Conservation (phyloP, 129 eudicot species). For the Flaveria ramosissima region DNA sequence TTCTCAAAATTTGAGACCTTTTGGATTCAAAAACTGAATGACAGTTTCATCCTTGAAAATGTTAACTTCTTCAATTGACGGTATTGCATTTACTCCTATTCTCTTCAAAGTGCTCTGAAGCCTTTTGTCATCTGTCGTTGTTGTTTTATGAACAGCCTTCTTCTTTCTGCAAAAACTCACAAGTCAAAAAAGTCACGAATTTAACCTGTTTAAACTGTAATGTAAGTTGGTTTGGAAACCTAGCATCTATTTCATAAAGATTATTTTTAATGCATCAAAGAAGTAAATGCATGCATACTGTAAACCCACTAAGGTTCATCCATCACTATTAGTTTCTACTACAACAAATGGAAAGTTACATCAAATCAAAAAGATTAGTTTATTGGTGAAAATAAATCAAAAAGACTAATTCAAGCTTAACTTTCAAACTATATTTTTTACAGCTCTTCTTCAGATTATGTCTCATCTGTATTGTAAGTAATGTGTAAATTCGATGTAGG, state of each 20-base stretch:
- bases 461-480: too few species aligned
- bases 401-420: too few species aligned
- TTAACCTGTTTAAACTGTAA: neutral
- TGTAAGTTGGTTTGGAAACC: neutral
- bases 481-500: too few species aligned
- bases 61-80: slow-evolving; percentile 84
- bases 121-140: slow-evolving; percentile 77
- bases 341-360: too few species aligned
- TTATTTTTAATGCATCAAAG: neutral
- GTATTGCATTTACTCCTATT: slow-evolving; percentile 71
- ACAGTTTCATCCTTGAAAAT: slow-evolving; percentile 79
- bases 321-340: too few species aligned
- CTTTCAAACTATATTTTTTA: too few species aligned
- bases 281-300: neutral
- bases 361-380: too few species aligned
- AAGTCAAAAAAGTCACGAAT: neutral
- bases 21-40: slow-evolving; percentile 76
- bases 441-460: too few species aligned
- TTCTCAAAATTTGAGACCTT: slow-evolving; percentile 43
- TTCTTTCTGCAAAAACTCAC: slow-evolving; percentile 53
- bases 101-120: slow-evolving; percentile 80
- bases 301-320: neutral
- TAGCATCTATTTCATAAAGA: neutral
- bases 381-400: too few species aligned
- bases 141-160: slow-evolving; percentile 89